Evolutionary conservation across 73 alveolate species (phyloP), one percentile per base, ranked within the genome.

Genomic region (Durusdinium trenchii): DNA sequence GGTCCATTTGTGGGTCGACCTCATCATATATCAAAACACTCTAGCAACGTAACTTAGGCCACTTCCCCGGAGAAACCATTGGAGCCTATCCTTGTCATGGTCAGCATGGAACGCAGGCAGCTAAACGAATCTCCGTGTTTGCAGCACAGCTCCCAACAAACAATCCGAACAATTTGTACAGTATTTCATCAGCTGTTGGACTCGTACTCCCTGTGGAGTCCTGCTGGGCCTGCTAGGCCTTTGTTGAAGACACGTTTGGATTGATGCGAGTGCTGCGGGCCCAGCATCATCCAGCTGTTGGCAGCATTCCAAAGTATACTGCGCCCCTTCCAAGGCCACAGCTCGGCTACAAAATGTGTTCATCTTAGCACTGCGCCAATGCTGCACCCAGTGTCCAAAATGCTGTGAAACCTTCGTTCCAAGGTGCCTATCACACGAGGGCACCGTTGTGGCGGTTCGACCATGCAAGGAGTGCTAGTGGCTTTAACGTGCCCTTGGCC

Each of bases 21-120:
- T 20, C 64, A 54, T 12, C 20, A 54, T 20, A 9, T 54, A 12
- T 54, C 64, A 54, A 54, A 54, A 20, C 64, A 9, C 9, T 12
- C 18, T 67, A 67, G 81, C 43, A 32, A 30, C n/a, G 42, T 10
- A 6, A 45, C 47, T 64, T 36, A 89, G 96, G 96, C 57, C 85
- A 51, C 38, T 18, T 89, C 10, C 96, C 96, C 32, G 98, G 98
- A 16, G 90, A 73, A 60, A 61, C 91, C n/a, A 69, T 92, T n/a
- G 98, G 98, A 36, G 86, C 90, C 45, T 92, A 92, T 26, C 98
- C 98, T 6, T 92, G 98, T 61, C 98, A 92, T 38, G 98, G 98
- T 46, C 87, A 71, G 98, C 98, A 92, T 51, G 98, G 98, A 47
- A 92, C 98, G 91, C 98, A 92, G 90, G 98, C 91, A 20, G 12